These are phyloP conservation scores for Crataegus laevigata DNA, from an alignment of 306 rosid species.

Conservation along the genomic window DNA sequence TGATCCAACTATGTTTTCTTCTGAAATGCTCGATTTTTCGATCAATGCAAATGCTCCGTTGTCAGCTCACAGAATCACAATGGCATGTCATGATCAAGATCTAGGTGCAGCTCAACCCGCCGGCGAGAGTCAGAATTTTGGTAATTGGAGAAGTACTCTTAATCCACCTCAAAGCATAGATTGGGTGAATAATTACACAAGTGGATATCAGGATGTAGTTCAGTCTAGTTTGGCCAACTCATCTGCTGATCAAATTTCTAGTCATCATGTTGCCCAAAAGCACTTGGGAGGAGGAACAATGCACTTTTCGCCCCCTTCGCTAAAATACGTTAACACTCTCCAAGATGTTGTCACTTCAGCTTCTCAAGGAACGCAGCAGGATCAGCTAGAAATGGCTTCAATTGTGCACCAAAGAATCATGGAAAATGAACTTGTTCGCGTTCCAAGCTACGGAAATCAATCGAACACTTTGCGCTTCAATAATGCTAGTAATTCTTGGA, in stretches of 20 bases:
- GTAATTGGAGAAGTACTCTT: constrained; percentile 28
- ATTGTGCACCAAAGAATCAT: constrained; percentile 2
- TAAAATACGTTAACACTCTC: constrained; percentile 37
- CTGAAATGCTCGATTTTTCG: constrained; percentile 40
- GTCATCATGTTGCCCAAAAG: constrained; percentile 19
- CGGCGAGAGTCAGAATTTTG: constrained; percentile 13
- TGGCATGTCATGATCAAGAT: not conserved
- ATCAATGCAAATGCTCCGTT: constrained; percentile 15
- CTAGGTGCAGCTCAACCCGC: not conserved
- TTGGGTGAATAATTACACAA: constrained; percentile 43
- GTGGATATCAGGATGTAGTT: constrained; percentile 9
- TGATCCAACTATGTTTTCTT: constrained; percentile 31
- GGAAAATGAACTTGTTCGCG: constrained; percentile 29
- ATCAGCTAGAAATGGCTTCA: constrained; percentile 29
- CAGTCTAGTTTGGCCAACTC: constrained; percentile 5
- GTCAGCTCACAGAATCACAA: constrained; percentile 1
- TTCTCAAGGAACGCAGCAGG: constrained; percentile 20
- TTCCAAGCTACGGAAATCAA: constrained; percentile 38
- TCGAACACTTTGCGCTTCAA: constrained; percentile 27
- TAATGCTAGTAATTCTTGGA: constrained; percentile 29
- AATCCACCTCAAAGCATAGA: constrained; percentile 33
- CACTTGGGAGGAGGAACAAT: constrained; percentile 23
- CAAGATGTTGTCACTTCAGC: constrained; percentile 48
- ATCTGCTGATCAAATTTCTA: constrained; percentile 4
- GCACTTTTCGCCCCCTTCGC: constrained; percentile 20